Base-by-base conservation (phyloP, 192 early-diverging fungal species). In the Coemansia reversa region DNA sequence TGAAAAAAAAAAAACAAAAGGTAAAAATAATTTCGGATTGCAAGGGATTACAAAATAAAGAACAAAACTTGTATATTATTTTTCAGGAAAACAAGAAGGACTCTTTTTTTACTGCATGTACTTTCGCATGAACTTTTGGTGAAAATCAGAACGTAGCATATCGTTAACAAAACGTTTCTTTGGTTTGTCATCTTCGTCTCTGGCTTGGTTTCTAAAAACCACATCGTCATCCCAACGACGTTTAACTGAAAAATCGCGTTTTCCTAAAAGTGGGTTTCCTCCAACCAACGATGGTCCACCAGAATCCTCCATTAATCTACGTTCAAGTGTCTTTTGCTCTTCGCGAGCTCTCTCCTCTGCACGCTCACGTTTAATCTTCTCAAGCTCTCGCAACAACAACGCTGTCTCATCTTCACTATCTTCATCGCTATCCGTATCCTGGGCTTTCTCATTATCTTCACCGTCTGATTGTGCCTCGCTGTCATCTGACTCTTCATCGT, bases 91-190 rank as follows among this genome's bases (percentile, higher is more conserved):
- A 56, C 33, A 20, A 53, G 19, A 35, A n/a, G 39, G 45, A 62
- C 33, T 19, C 2, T n/a, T n/a, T 28, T 49, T 48, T 30, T 84
- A 94, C 54, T 88, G 87, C 24, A 92, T 87, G 72, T 91, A 93
- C 84, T 96, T 94, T 30, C 83, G 79, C 90, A 99, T 93, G 76
- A 99, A 99, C 76, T 93, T 93, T 67, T 92, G 83, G 72, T 99
- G 97, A 74, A 97, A 99, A 74, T 98, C 97, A 8, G 89, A 92
- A 35, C 97, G 87, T 51, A 98, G 76, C 81, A 96, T 90, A 80
- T 99, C 96, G 73, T 99, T 99, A 68, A 98, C 87, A 80, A 98
- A 99, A 53, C 96, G 84, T 77, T 97, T 96, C 71, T 93, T 91
- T 30, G 92, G 88, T 58, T 90, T 91, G 19, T 92, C 93, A 23